Conservation (phyloP, 108 stramenopile genomes). For the Cyclotella atomus region DNA sequence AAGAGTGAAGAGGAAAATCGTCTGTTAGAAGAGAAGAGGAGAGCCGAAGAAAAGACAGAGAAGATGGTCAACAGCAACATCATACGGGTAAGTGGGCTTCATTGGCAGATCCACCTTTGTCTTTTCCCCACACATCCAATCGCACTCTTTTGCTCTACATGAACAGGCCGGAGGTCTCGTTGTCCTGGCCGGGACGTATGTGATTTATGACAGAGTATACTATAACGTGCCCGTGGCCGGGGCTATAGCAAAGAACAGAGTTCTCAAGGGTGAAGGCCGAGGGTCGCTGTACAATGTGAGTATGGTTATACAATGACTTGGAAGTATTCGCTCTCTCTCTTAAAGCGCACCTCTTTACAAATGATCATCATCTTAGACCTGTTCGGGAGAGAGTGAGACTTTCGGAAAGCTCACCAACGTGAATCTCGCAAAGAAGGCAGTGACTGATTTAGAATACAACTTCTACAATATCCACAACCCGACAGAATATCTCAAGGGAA, state of each 20-base stretch:
- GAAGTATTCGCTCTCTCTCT: not conserved
- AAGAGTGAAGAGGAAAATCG: too few species aligned
- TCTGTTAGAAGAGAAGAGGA: too few species aligned
- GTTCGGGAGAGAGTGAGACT: slow-evolving; percentile 36
- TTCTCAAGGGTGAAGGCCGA: slow-evolving; percentile 26
- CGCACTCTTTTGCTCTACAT: not conserved
- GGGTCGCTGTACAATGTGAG: slow-evolving; percentile 61
- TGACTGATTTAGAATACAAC: slow-evolving; percentile 46
- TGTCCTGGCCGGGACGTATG: slow-evolving; percentile 35
- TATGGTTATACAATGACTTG: not conserved
- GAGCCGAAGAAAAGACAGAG: not conserved
- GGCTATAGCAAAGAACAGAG: slow-evolving; percentile 7
- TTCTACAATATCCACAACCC: slow-evolving; percentile 57
- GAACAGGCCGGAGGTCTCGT: slow-evolving; percentile 47
- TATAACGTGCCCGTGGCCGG: slow-evolving; percentile 11
- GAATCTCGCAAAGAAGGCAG: slow-evolving; percentile 47
- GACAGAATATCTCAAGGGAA: slow-evolving; percentile 50
- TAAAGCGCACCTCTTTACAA: not conserved
- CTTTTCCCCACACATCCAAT: not conserved
- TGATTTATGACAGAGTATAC: slow-evolving; percentile 29
- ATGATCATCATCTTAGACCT: slow-evolving; percentile 23
- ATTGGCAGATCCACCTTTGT: not conserved
- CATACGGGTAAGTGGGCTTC: slow-evolving; percentile 31
- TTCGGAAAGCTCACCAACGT: slow-evolving; percentile 46
- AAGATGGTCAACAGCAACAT: slow-evolving; percentile 46